A percentile compares a stretch with the other conserved stretches of the same genome.
Conservation (phyloP, 768 basidiomycete species). For the Suillus hirtellus region DNA sequence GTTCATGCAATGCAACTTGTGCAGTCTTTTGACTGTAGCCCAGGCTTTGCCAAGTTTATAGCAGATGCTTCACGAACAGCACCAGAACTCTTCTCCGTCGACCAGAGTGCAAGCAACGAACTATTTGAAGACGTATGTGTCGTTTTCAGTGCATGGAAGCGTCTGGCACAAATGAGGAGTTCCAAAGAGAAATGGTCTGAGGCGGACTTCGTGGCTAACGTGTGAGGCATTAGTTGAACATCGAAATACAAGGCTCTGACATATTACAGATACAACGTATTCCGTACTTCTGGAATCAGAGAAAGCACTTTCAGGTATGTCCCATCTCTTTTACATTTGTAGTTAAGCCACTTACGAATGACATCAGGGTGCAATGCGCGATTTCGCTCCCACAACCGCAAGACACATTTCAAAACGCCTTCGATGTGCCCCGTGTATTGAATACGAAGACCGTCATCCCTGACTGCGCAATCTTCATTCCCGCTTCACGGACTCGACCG, state of each 20-base stretch:
- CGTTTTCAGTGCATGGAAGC: constrained; percentile 48
- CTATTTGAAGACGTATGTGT: constrained; percentile 39
- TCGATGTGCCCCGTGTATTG: constrained; percentile 38
- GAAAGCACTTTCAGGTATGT: constrained; percentile 45
- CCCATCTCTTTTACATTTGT: background rate
- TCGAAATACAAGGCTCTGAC: background rate
- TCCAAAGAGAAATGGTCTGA: constrained; percentile 52
- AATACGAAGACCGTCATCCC: constrained; percentile 49
- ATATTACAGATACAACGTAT: constrained; percentile 43
- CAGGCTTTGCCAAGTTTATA: constrained; percentile 21
- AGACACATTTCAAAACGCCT: constrained; percentile 24
- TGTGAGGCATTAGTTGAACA: constrained; percentile 37
- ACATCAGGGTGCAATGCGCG: constrained; percentile 46
- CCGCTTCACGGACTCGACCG: constrained; percentile 35
- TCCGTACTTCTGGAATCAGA: constrained; percentile 47
- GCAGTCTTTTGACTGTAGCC: constrained; percentile 6
- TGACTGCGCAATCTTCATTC: constrained; percentile 51
- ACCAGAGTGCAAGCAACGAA: constrained; percentile 20
- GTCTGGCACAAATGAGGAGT: constrained; percentile 42
- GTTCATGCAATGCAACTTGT: background rate
- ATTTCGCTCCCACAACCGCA: constrained; percentile 50
- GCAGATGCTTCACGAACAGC: constrained; percentile 33
- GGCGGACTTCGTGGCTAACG: constrained; percentile 54
- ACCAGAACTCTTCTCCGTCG: constrained; percentile 41
- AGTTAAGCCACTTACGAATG: background rate